Percentiles rank a stretch among this genome's conserved stretches.
These are phyloP conservation scores for Tulasnella sp. DNA, from an alignment of 768 basidiomycete species.

Conservation along the genomic window DNA sequence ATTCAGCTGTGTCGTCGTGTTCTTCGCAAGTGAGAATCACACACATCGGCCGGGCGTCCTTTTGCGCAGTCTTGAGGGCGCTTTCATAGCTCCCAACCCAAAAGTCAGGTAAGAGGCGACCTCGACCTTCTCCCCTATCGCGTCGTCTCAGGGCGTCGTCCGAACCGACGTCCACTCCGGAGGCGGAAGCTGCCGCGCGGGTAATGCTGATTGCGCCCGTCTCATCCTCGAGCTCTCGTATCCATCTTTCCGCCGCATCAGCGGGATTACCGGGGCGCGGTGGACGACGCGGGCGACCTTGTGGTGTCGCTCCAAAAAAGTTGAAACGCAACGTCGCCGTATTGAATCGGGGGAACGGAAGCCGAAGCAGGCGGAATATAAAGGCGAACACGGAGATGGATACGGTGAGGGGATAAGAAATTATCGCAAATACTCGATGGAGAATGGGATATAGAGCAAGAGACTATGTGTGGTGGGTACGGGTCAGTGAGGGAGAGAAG, in stretches of 20 bases:
- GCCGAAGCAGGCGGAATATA: conserved; percentile 60
- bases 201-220: conserved; percentile 68
- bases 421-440: conserved; percentile 40
- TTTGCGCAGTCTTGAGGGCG: conserved; percentile 64
- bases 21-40: conserved; percentile 82
- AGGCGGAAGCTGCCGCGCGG: conserved; percentile 37
- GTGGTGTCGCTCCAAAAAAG: conserved; percentile 51
- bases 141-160: conserved; percentile 41
- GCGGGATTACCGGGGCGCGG: conserved; percentile 37
- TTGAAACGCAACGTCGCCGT: conserved; percentile 30
- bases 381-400: conserved; percentile 62
- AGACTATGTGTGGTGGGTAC: conserved; percentile 11
- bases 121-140: neutral
- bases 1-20: conserved; percentile 82
- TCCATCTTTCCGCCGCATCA: conserved; percentile 69
- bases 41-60: conserved; percentile 68
- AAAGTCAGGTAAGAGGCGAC: conserved; percentile 67
- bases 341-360: conserved; percentile 59
- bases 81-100: conserved; percentile 76
- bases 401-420: conserved; percentile 47
- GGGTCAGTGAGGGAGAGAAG: conserved; percentile 13
- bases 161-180: conserved; percentile 36
- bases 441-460: conserved; percentile 30
- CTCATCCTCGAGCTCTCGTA: conserved; percentile 77
- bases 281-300: conserved; percentile 34